Evolutionary conservation across 2,329 filamentous ascomycete species (phyloP).

Genomic region (Fusarium sp.): DNA sequence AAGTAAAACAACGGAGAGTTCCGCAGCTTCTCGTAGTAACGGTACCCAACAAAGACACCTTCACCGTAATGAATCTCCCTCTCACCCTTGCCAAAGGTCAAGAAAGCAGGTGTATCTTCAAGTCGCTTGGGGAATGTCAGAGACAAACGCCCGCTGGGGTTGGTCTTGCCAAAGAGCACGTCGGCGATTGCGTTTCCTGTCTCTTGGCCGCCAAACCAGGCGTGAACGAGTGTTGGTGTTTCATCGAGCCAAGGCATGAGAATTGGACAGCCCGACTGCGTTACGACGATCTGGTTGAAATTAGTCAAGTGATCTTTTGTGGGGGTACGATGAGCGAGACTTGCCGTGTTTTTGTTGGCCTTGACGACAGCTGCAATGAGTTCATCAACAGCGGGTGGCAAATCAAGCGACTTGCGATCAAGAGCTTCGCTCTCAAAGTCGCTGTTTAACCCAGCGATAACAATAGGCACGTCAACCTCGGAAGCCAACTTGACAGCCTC

Average conservation of each 20-base stretch:
- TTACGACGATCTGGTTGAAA: not conserved
- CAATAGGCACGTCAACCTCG: not conserved
- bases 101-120: constrained; percentile 13
- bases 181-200: constrained; percentile 77
- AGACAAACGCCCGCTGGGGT: constrained; percentile 68
- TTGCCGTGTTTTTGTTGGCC: constrained; percentile 20
- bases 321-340: not conserved
- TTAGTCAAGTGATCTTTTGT: no score
- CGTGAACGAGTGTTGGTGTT: constrained; percentile 60
- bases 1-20: constrained; percentile 70
- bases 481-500: not conserved
- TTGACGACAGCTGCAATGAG: constrained; percentile 7
- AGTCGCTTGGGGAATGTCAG: constrained; percentile 58
- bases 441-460: not conserved
- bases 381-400: constrained; percentile 6
- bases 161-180: constrained; percentile 72
- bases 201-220: constrained; percentile 80
- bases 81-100: constrained; percentile 9
- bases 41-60: constrained; percentile 55
- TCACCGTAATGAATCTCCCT: constrained; percentile 63
- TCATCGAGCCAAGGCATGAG: not conserved
- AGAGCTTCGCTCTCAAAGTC: not conserved
- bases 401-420: constrained; percentile 5
- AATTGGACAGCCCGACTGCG: not conserved
- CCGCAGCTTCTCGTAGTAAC: constrained; percentile 68